These are phyloP conservation scores for Vaccinium corymbosum DNA, from an alignment of 148 eudicot genomes.

Conservation along the genomic window DNA sequence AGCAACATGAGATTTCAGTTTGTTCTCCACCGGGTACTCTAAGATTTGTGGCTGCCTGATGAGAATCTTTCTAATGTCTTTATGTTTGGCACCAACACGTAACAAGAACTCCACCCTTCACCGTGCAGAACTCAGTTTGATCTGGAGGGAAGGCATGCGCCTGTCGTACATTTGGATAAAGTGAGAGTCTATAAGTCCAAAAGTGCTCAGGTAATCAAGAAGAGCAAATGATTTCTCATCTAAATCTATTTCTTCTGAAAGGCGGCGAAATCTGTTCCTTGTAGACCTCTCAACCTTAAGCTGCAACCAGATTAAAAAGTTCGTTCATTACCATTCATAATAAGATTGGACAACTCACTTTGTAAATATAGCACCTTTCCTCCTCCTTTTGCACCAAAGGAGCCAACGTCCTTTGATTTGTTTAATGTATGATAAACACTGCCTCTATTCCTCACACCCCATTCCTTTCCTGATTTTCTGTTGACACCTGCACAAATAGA, in stretches of 20 bases:
- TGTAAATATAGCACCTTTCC: constrained; percentile 46
- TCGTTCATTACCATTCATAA: constrained; percentile 13
- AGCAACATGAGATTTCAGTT: constrained; percentile 80
- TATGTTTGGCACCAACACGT: constrained; percentile 77
- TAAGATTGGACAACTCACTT: constrained; percentile 21
- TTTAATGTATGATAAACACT: constrained; percentile 7
- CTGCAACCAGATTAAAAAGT: constrained; percentile 34
- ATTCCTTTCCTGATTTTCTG: constrained; percentile 7
- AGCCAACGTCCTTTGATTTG: constrained; percentile 18
- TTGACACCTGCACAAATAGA: constrained; percentile 34
- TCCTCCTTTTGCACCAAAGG: constrained; percentile 26
- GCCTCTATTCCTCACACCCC: neutral
- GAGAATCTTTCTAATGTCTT: constrained; percentile 67
- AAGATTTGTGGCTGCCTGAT: constrained; percentile 87
- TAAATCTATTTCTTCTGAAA: constrained; percentile 69
- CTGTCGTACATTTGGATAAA: constrained; percentile 78
- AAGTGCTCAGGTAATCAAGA: constrained; percentile 82
- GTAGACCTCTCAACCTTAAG: constrained; percentile 43
- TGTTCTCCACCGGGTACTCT: constrained; percentile 75
- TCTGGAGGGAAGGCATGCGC: constrained; percentile 81
- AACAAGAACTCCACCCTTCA: constrained; percentile 74
- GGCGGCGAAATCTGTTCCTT: constrained; percentile 47
- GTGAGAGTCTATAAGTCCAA: constrained; percentile 78
- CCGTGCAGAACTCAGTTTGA: constrained; percentile 65
- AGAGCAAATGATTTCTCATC: constrained; percentile 86